Conservation (phyloP, 2,329 filamentous ascomycete genomes). For the Dothideomycetidae sp. region DNA sequence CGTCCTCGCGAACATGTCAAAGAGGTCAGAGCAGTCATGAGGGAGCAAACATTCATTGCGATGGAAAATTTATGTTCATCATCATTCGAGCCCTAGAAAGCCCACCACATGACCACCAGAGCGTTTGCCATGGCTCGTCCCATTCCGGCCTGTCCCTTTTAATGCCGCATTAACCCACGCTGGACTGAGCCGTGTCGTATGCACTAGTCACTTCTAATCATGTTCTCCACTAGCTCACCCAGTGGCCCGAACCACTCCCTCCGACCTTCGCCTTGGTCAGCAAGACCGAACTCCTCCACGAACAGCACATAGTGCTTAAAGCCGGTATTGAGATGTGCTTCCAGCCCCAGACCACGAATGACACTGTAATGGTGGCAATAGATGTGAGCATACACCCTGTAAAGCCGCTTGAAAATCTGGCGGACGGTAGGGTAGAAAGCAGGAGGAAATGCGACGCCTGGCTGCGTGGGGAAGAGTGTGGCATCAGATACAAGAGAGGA, state of each 20-base stretch:
- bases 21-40: too few relatives aligned
- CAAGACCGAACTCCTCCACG: conserved; percentile 87
- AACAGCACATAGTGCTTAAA: conserved; percentile 99
- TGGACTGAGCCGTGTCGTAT: too few relatives aligned
- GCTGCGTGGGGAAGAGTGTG: conserved; percentile 58
- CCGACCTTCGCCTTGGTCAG: conserved; percentile 55
- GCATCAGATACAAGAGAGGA: conserved; percentile 94
- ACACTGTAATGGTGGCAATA: conserved; percentile 98
- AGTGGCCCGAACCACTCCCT: conserved; percentile 75
- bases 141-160: too few relatives aligned
- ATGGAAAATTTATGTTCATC: too few relatives aligned
- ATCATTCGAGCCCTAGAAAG: too few relatives aligned
- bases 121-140: too few relatives aligned
- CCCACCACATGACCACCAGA: too few relatives aligned
- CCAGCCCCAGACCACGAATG: conserved; percentile 82
- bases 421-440: conserved; percentile 86
- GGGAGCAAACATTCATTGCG: too few relatives aligned
- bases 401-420: conserved; percentile 99
- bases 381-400: conserved; percentile 92
- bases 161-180: too few relatives aligned
- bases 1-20: too few relatives aligned
- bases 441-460: conserved; percentile 81
- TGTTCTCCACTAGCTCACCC: conserved; percentile 91
- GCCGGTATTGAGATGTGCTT: conserved; percentile 95
- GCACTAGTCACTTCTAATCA: conserved; percentile 73